Evolutionary conservation across 768 basidiomycete genomes (phyloP).

Genomic region (Sporobolomyces roseus): DNA sequence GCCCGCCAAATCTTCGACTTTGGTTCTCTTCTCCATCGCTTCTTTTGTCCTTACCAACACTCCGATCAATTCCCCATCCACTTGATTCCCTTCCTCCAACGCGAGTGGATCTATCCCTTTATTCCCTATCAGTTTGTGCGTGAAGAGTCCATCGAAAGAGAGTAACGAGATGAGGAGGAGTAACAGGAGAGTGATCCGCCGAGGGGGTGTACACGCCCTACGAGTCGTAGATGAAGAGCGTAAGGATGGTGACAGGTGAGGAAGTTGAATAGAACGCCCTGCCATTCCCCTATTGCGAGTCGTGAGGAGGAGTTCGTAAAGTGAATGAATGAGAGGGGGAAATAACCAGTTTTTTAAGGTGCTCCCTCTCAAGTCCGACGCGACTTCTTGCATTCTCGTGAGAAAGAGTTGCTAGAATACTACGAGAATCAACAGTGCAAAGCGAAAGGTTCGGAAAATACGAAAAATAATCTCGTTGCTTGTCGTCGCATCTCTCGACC

Average conservation of each 20-base stretch:
- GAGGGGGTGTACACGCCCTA: too few relatives aligned
- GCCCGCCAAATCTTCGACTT: conserved; percentile 6
- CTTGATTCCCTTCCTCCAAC: conserved; percentile 1
- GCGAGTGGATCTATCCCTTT: neutral
- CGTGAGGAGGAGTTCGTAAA: neutral
- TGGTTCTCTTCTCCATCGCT: conserved; percentile 19
- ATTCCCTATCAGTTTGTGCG: neutral
- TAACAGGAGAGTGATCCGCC: neutral
- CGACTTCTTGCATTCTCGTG: too few relatives aligned
- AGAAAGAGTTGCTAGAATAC: too few relatives aligned
- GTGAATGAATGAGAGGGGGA: neutral
- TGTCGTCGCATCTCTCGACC: too few relatives aligned
- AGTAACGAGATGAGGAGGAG: neutral
- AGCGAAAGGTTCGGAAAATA: too few relatives aligned
- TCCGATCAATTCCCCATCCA: conserved; percentile 22
- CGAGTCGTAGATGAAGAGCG: neutral
- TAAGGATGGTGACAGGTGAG: neutral
- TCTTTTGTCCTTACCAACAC: conserved; percentile 32
- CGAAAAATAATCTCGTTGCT: too few relatives aligned
- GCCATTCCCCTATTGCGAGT: neutral
- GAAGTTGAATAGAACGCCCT: conserved; percentile 3
- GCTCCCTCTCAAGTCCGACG: neutral
- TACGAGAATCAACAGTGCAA: too few relatives aligned
- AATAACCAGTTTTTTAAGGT: too few relatives aligned
- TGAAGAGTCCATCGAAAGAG: conserved; percentile 18